phyloP scores from a whole-genome alignment of 2,329 filamentous ascomycete species.

The Exophiala mesophila region DNA sequence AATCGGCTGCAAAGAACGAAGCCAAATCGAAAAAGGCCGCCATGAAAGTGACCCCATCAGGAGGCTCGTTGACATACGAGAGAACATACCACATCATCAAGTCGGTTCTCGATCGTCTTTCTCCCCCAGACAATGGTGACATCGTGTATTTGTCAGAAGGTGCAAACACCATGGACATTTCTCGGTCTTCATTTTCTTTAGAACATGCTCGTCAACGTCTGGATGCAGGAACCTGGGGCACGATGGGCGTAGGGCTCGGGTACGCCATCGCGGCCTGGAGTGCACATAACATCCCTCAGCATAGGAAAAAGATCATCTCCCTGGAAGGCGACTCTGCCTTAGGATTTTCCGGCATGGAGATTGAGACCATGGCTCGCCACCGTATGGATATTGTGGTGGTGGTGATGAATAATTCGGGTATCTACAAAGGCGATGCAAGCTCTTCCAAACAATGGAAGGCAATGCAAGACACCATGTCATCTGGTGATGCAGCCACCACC shows the following conservation, averaged over 20 bases:
- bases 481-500: constrained; percentile 27
- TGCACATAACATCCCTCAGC: constrained; percentile 47
- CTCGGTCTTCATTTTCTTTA: constrained; percentile 50
- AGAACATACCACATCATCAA: constrained; percentile 52
- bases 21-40: constrained; percentile 41
- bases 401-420: constrained; percentile 53
- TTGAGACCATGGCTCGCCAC: constrained; percentile 54
- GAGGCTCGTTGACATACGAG: constrained; percentile 46
- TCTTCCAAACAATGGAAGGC: constrained; percentile 41
- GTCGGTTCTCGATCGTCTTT: constrained; percentile 43
- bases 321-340: constrained; percentile 55
- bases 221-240: constrained; percentile 56
- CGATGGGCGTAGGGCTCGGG: constrained; percentile 56
- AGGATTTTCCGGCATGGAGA: constrained; percentile 52
- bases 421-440: constrained; percentile 44
- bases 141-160: constrained; percentile 56
- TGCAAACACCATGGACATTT: constrained; percentile 59
- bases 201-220: constrained; percentile 52
- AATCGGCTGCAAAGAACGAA: constrained; percentile 43
- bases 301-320: constrained; percentile 51
- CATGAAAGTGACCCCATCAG: constrained; percentile 30
- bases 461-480: constrained; percentile 39
- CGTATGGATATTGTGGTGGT: constrained; percentile 52
- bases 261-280: constrained; percentile 54
- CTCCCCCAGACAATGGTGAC: constrained; percentile 41